A percentile compares a stretch with the other conserved stretches of the same genome.
Conservation (phyloP, 202 grass and related monocot species). For the Saccharum hybrid region DNA sequence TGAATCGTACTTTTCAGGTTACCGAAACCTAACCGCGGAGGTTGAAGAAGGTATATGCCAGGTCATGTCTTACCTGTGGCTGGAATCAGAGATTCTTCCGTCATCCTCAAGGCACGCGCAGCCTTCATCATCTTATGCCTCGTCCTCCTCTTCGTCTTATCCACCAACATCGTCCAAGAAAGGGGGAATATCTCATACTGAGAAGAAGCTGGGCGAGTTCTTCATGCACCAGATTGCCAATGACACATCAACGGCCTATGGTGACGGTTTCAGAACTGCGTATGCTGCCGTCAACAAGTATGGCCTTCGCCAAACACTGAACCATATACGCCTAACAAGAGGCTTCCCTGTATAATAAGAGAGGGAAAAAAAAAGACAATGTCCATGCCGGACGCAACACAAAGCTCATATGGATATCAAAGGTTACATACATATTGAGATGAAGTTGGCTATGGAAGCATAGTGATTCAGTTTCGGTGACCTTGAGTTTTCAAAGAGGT, state of each 20-base stretch:
- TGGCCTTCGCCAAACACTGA: conserved; percentile 72
- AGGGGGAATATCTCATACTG: conserved; percentile 72
- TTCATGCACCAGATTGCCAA: conserved; percentile 96
- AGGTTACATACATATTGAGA: conserved; percentile 30
- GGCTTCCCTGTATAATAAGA: conserved; percentile 61
- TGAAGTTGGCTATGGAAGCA: conserved; percentile 11
- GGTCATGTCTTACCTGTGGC: conserved; percentile 89
- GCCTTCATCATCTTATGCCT: conserved; percentile 60
- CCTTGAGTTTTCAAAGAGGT: conserved; percentile 57
- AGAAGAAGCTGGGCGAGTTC: conserved; percentile 95
- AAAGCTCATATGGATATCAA: conserved; percentile 21
- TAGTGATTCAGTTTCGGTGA: conserved; percentile 30
- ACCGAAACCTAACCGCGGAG: conserved; percentile 67
- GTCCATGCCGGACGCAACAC: conserved; percentile 23
- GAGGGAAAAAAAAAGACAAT: conserved; percentile 4
- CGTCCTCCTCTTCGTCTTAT: conserved; percentile 67
- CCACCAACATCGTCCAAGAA: conserved; percentile 69
- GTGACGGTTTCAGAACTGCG: conserved; percentile 89
- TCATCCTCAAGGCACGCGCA: conserved; percentile 53
- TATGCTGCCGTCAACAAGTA: conserved; percentile 79
- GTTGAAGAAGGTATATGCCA: conserved; percentile 98
- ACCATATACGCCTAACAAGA: conserved; percentile 77
- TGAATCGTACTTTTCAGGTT: conserved; percentile 52
- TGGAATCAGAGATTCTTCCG: conserved; percentile 86
- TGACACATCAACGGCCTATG: conserved; percentile 82